These are phyloP conservation scores for Pythium scleroteichum DNA, from an alignment of 352 stramenopile species.

Conservation along the genomic window DNA sequence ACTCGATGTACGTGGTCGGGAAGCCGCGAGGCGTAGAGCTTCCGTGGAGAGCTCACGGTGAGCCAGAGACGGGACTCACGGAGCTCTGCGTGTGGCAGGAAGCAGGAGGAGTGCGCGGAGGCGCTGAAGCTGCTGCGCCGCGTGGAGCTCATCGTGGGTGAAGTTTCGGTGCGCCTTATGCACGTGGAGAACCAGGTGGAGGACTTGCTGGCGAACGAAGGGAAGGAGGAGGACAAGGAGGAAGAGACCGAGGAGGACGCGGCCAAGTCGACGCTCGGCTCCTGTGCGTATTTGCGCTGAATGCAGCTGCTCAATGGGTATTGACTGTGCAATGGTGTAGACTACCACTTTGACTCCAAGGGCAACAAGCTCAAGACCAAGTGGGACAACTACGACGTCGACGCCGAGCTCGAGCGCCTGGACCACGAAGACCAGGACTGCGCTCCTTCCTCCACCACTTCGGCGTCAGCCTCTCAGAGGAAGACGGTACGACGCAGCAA, in stretches of 20 bases:
- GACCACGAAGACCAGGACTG: slow-evolving; percentile 51
- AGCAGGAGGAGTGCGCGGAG: slow-evolving; percentile 40
- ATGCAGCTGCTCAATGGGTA: background rate
- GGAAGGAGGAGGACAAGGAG: slow-evolving; percentile 24
- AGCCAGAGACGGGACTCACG: too few relatives aligned
- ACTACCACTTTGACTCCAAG: slow-evolving; percentile 86
- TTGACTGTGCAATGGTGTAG: slow-evolving; percentile 26
- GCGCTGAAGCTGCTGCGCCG: slow-evolving; percentile 68
- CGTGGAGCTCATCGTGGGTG: slow-evolving; percentile 69
- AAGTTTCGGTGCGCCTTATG: slow-evolving; percentile 65
- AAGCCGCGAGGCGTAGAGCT: too few relatives aligned
- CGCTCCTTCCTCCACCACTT: background rate
- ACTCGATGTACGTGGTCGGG: slow-evolving; percentile 32
- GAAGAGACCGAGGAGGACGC: slow-evolving; percentile 27
- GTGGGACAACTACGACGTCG: slow-evolving; percentile 81
- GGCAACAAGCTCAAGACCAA: slow-evolving; percentile 89
- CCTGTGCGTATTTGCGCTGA: slow-evolving; percentile 40
- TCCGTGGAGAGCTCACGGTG: too few relatives aligned
- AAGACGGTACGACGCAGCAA: slow-evolving; percentile 13
- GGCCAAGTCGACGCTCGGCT: slow-evolving; percentile 54
- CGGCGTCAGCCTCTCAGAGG: background rate
- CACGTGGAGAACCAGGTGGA: slow-evolving; percentile 68
- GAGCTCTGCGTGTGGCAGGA: slow-evolving; percentile 27
- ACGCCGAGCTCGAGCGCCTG: slow-evolving; percentile 70
- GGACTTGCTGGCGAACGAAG: slow-evolving; percentile 53